Percentiles rank a stretch among this genome's conserved stretches.
These are phyloP conservation scores for Neonothopanus nambi DNA, from an alignment of 1,284 basidiomycete genomes.

Conservation along the genomic window DNA sequence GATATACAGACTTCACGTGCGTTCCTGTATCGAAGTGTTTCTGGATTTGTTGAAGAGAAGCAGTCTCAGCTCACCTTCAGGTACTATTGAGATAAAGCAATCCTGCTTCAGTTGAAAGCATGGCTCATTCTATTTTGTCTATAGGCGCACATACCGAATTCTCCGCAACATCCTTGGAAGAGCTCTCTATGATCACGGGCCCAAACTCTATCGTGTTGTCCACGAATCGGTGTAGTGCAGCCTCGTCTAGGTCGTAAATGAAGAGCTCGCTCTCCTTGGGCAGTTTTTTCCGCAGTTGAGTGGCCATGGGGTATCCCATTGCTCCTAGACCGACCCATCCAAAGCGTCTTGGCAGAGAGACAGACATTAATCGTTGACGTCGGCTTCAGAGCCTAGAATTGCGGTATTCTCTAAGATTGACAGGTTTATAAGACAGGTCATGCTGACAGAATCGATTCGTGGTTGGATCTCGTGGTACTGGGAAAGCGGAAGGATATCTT, in stretches of 20 bases:
- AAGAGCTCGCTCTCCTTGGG: constrained; percentile 26
- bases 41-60: neutral
- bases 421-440: no score
- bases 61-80: constrained; percentile 32
- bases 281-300: constrained; percentile 31
- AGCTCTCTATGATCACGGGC: constrained; percentile 23
- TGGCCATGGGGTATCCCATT: constrained; percentile 44
- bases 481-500: no score
- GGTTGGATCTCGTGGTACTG: no score
- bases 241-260: constrained; percentile 35
- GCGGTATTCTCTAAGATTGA: no score
- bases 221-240: constrained; percentile 28
- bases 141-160: constrained; percentile 29
- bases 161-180: constrained; percentile 35
- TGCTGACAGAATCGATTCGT: neutral
- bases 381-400: neutral
- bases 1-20: constrained; percentile 38
- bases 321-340: constrained; percentile 42
- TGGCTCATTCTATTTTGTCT: neutral
- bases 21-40: constrained; percentile 24
- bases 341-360: constrained; percentile 24
- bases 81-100: constrained; percentile 39
- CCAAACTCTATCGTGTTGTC: constrained; percentile 19
- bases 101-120: constrained; percentile 25
- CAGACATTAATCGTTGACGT: constrained; percentile 14